Base-by-base conservation (phyloP, 371 early-diverging fungal genomes). In the Mucor lusitanicus region DNA sequence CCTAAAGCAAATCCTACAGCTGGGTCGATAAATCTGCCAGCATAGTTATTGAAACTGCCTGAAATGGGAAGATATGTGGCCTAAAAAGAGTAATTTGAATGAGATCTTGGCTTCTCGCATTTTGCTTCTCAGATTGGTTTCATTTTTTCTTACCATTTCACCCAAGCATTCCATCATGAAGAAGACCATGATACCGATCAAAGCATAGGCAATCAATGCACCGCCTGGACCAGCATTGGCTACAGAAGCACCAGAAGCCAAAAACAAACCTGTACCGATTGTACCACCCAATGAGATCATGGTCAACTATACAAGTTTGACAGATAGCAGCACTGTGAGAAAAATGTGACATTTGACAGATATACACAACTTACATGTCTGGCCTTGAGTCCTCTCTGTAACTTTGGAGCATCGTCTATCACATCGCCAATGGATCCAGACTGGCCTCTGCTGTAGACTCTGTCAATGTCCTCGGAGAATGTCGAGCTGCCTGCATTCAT, bases 31-130 rank as follows among this genome's bases (percentile, higher is more conserved):
- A 94, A 95, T 19, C 94, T 85, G 28, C 88, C 85, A 6, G 91
- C 94, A 75, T 92, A 93, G 42, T 89, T 87, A 67, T 91, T 93
- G 85, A 96, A 94, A 32, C 92, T 88, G 28, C 95, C 96, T 1
- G 94, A 85, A 28, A 93, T 89, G 13, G 96, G 95, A 17, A 94
- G 79, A 64, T 87, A 88, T 0, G 96, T 92, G 15, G 80, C 76
- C 76, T 76, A 63, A 8, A 61, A 28, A n/a, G 17, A 19, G 21
- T 21, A 46, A 46, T 21, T 6, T 37, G 33, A 40, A 25, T 28
- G 28, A 33, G 28, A 13, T 28, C 11, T 30, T 42, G 17, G 13
- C 15, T 46, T n/a, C 44, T 11, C 15, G 28, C 32, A 56, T 35
- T 30, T 32, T 35, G 3, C 27, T 15, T 46, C 25, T 17, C 46